Percentiles rank a stretch among this genome's conserved stretches.
Conservation (phyloP, 148 eudicot genomes). For the Chenopodium album region DNA sequence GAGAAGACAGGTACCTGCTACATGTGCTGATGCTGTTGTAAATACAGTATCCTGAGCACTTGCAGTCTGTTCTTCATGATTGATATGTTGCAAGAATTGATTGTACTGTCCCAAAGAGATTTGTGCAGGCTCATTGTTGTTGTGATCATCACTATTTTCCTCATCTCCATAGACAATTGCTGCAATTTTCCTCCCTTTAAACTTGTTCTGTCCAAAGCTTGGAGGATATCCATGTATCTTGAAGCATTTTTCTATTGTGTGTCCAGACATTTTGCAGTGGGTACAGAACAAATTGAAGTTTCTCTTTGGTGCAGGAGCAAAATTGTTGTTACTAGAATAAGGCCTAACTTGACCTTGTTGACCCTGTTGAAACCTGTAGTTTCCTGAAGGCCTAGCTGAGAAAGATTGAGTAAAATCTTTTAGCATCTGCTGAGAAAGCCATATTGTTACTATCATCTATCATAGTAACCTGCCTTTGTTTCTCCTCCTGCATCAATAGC, state of each 20-base stretch:
- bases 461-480: background rate
- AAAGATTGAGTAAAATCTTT: background rate
- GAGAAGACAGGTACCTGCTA: background rate
- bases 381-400: too few species aligned
- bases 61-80: background rate
- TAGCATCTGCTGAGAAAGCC: background rate
- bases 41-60: too few species aligned
- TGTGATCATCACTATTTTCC: background rate
- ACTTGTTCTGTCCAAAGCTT: too few species aligned
- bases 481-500: background rate
- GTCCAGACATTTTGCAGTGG: background rate
- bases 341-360: background rate
- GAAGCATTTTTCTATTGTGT: background rate
- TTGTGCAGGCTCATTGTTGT: background rate
- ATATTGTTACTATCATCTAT: fast-evolving
- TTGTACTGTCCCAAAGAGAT: background rate
- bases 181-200: background rate
- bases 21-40: background rate
- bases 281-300: background rate
- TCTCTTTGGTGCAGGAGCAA: background rate
- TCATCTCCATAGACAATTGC: background rate
- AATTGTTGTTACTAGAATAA: background rate
- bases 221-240: background rate
- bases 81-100: background rate
- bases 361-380: background rate